Evolutionary conservation across 2,329 filamentous ascomycete genomes (phyloP), one percentile per base, ranked within the genome.

Genomic region (Colletotrichum nymphaeae): DNA sequence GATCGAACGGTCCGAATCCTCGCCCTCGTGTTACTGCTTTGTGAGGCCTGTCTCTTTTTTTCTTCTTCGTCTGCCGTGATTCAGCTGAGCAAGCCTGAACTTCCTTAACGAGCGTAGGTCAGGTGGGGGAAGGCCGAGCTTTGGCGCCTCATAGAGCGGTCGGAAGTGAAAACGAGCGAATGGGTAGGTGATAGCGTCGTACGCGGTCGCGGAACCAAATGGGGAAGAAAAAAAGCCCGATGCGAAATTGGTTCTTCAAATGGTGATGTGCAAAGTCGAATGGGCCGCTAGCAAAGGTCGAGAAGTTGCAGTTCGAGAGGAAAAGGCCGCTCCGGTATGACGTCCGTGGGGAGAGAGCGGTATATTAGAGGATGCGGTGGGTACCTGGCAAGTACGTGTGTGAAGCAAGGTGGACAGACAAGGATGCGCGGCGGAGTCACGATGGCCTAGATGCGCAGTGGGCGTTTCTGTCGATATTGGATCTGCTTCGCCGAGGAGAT

Each of bases 121-220:
- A 74, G 70, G 71, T 74, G 71, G 71, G 73, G 73, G 67, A 74
- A 74, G 42, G 71, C 71, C 71, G 71, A 24, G 73, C 65, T 73
- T 58, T 69, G 62, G 67, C 57, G 49, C 60, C 53, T 74, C 73
- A 74, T 66, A 69, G 56, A 69, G 73, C 62, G 46, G 46, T 63
- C 70, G 60, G 22, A 16, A 28, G 42, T 32, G 42, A 73, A 73
- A 75, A 74, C 73, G 73, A 75, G 62, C 46, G 73, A 55, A 63
- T 66, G 66, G 64, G 69, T 66, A 49, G 67, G 56, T 46, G 56
- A 73, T 62, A 57, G 55, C 42, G 55, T 73, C 56, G 62, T 56
- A 65, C 69, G 67, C 26, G 59, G 59, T 73, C 55, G 65, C 46
- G 26, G 37, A 59, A 19, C 42, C 42, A 49, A n/a, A 49, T 19